Evolutionary conservation across 306 rosid species (phyloP), one percentile per base, ranked within the genome.

Genomic region (Ormosia semicastrata): DNA sequence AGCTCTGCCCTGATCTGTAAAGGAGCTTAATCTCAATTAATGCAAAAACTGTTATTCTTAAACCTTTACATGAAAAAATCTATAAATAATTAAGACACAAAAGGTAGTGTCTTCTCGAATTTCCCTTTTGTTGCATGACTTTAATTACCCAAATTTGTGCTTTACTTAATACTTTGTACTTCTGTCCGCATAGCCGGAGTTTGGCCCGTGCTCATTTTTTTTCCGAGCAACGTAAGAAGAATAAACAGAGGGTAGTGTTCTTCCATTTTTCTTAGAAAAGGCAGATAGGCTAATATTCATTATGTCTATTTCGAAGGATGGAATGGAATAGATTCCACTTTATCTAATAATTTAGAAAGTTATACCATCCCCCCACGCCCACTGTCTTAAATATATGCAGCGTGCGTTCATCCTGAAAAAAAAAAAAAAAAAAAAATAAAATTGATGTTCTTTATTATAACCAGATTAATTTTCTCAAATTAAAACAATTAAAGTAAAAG

Each of bases 261-360:
- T 78, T 54, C 67, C 40, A 67, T 15, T 53, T 65, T 76, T 18
- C 8, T 13, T 4, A 14, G 8, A 67, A 78, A 67, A 68, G 76
- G 4, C 4, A 56, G 71, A 34, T 70, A 70, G 14, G 58, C 39
- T 4, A 73, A 53, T 53, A 65, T 81, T 81, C 85, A 73, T 30
- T 13, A 12, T 73, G 68, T 64, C 60, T 73, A 41, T 13, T 73
- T 62, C 39, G 18, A 39, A 43, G 36, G 30, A 50, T 80, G 72
- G 53, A 33, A 81, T 81, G 59, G 80, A 73, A 81, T 53, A 8
- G 3, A 81, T 81, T 81, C 84, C 40, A 81, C 80, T 73, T 81
- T 73, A 81, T 73, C 68, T 52, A 33, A 41, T 62, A 14, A 62
- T 76, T 72, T 50, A 62, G 3, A 46, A 76, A 60, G 30, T 30